Base-by-base conservation (phyloP, 164 flowering plant species). In the Houttuynia cordata region DNA sequence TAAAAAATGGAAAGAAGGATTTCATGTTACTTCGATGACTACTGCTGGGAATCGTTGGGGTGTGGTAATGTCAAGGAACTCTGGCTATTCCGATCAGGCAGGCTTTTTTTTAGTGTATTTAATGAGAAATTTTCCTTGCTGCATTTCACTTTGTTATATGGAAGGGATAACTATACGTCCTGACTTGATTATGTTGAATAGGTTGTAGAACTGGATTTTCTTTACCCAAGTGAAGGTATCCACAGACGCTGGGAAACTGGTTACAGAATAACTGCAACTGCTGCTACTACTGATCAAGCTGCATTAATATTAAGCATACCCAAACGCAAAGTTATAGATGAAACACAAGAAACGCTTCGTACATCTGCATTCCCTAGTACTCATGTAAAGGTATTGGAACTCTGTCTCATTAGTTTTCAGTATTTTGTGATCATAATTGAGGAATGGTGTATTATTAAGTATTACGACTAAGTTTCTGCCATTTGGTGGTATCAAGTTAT, bases 1-100 rank as follows among this genome's bases (percentile, higher is more conserved):
- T 62, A 88, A 88, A 61, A 88, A 88, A 70, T 88, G 96, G 93
- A 88, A 81, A 74, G 96, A 88, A 75, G 96, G 96, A 14, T 88
- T 88, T 68, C 84, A 83, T 72, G 89, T 88, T 47, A 88, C 96
- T 0, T 84, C 96, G 56, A 86, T 88, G 96, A 76, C 93, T 49
- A 86, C 96, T 24, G 83, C 96, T 53, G 91, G 96, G 14, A 79
- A 68, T 68, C 83, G 89, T 40, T 88, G 96, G 96, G 91, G 89
- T 56, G 88, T 88, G 53, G 91, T 88, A n/a, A 88, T 88, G 93
- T 88, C 96, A 13, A 70, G 89, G 58, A 82, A 81, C 61, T 74
- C 96, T 58, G 91, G 93, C 41, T 88, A 51, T 72, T 76, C 87
- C 71, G 91, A 86, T 40, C 96, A 88, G 89, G 93, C 84, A 6